A percentile compares a stretch with the other conserved stretches of the same genome.
phyloP scores from a whole-genome alignment of 768 basidiomycete species.

The Phaffia tasmanica region DNA sequence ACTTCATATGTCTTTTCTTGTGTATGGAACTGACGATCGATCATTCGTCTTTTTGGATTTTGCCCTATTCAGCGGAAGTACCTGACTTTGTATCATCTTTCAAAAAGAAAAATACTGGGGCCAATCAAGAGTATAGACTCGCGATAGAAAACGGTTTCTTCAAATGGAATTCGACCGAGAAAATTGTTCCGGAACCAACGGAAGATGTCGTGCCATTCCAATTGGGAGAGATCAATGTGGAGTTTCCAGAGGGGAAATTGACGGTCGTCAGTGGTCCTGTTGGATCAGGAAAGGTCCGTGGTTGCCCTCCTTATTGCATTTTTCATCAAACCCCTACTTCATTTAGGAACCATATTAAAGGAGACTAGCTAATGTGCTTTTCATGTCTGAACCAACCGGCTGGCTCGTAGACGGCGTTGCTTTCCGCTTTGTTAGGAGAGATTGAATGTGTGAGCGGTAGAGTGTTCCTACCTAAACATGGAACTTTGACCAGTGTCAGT shows the following conservation, averaged over 20 bases:
- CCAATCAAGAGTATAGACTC: neutral
- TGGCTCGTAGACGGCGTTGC: conserved; percentile 31
- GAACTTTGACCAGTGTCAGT: neutral
- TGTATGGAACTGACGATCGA: neutral
- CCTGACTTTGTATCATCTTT: conserved; percentile 16
- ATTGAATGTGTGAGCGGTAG: conserved; percentile 19
- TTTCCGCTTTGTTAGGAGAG: conserved; percentile 60
- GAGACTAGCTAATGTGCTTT: too few species aligned
- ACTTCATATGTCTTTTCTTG: neutral
- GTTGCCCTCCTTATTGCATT: conserved; percentile 33
- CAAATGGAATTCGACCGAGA: conserved; percentile 10
- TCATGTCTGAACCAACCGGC: neutral
- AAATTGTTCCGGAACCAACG: neutral
- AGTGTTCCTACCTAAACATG: conserved; percentile 19
- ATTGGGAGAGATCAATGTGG: conserved; percentile 50
- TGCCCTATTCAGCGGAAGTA: conserved; percentile 11
- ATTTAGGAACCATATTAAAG: too few species aligned
- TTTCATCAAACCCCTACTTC: too few species aligned
- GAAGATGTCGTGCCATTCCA: conserved; percentile 39
- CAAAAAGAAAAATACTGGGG: neutral
- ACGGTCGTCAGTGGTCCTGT: conserved; percentile 55
- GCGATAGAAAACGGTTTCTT: conserved; percentile 11
- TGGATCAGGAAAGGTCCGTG: conserved; percentile 53
- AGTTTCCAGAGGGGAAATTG: conserved; percentile 48
- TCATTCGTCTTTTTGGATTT: neutral